Conservation (phyloP, 1,139 yeast genomes). For the Arxiozyma heterogenica region DNA sequence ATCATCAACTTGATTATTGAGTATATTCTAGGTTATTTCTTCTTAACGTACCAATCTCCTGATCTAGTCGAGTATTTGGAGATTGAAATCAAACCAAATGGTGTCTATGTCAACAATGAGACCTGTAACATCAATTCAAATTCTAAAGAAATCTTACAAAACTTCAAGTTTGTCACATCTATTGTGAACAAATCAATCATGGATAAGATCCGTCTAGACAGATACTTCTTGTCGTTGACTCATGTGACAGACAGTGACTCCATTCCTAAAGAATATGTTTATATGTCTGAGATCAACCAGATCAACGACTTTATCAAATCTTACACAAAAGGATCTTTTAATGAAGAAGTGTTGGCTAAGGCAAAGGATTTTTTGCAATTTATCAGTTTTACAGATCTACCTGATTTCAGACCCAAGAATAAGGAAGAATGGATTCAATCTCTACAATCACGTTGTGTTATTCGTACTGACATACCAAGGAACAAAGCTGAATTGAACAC, state of each 20-base stretch:
- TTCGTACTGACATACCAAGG: slow-evolving; percentile 22
- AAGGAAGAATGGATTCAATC: slow-evolving; percentile 36
- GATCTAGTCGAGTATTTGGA: slow-evolving; percentile 55
- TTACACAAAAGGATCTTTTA: slow-evolving; percentile 37
- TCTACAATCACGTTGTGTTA: slow-evolving; percentile 42
- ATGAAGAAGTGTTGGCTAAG: slow-evolving; percentile 39
- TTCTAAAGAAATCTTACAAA: slow-evolving; percentile 18
- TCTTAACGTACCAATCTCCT: slow-evolving; percentile 33
- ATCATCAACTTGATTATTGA: slow-evolving; percentile 39
- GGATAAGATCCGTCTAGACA: slow-evolving; percentile 65
- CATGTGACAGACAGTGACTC: slow-evolving; percentile 60
- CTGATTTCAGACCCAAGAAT: slow-evolving; percentile 53
- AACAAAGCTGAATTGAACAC: slow-evolving; percentile 16
- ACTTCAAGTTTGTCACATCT: slow-evolving; percentile 61
- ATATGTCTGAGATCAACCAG: slow-evolving; percentile 84
- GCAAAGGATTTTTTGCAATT: slow-evolving; percentile 50
- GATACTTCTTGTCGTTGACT: slow-evolving; percentile 78
- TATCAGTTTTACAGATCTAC: slow-evolving; percentile 78
- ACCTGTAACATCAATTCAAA: slow-evolving; percentile 29
- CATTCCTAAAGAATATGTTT: slow-evolving; percentile 68
- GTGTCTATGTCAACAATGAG: slow-evolving; percentile 40
- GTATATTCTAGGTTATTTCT: slow-evolving; percentile 49
- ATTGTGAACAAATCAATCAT: slow-evolving; percentile 78
- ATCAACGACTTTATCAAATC: slow-evolving; percentile 58
- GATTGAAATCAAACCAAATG: slow-evolving; percentile 52